Conservation (phyloP, 176 grass and related monocot species). For the Otatea glauca region DNA sequence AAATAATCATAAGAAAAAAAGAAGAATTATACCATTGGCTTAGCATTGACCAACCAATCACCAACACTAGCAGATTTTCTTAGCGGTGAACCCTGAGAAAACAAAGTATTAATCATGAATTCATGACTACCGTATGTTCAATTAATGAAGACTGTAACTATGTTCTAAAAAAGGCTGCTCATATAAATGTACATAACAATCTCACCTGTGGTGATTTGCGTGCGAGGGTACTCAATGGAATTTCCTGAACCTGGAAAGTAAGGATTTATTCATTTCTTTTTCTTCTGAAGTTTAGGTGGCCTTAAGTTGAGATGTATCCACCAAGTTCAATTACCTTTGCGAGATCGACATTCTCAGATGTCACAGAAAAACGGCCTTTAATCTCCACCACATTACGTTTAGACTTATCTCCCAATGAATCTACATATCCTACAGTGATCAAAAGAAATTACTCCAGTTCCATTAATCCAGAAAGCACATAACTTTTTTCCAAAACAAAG, state of each 20-base stretch:
- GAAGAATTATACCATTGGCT: conserved; percentile 73
- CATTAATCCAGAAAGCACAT: conserved; percentile 32
- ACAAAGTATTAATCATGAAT: conserved; percentile 30
- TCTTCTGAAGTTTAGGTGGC: background rate
- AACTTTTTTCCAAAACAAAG: background rate
- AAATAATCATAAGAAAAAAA: conserved; percentile 13
- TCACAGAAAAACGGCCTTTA: conserved; percentile 99
- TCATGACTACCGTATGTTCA: background rate
- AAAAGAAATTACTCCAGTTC: conserved; percentile 37
- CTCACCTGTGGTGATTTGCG: conserved; percentile 75
- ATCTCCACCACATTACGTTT: conserved; percentile 92
- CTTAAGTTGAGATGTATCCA: conserved; percentile 31
- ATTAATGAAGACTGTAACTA: conserved; percentile 28
- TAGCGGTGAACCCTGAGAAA: conserved; percentile 70
- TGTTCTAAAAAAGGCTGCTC: conserved; percentile 36
- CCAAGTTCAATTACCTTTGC: conserved; percentile 65
- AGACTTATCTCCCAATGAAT: conserved; percentile 84
- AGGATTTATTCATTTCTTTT: background rate
- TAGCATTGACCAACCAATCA: conserved; percentile 70
- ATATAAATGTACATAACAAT: conserved; percentile 29
- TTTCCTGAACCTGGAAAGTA: conserved; percentile 39
- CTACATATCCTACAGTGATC: conserved; percentile 78
- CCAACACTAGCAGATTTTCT: conserved; percentile 97
- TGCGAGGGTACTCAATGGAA: conserved; percentile 56
- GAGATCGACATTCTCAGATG: conserved; percentile 99